These are phyloP conservation scores for Rhizoclosmatium globosum DNA, from an alignment of 192 early-diverging fungal species.

Conservation along the genomic window DNA sequence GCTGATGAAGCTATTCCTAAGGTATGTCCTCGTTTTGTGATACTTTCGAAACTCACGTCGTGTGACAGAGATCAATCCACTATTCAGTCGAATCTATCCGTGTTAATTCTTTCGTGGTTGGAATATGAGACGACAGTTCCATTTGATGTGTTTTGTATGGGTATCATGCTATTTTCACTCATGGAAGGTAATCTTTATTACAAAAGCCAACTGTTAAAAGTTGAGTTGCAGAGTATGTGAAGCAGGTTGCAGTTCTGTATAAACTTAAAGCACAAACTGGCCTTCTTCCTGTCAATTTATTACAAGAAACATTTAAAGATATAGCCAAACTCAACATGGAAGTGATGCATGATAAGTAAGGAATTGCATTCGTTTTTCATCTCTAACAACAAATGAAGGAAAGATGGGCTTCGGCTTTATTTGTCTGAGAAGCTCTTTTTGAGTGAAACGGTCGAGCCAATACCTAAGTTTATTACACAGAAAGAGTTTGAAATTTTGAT, in stretches of 20 bases:
- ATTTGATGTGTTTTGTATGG: conserved; percentile 32
- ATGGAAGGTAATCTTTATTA: conserved; percentile 29
- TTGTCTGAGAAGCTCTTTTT: conserved; percentile 1
- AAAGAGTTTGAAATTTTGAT: conserved; percentile 26
- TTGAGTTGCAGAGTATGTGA: conserved; percentile 23
- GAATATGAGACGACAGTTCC: conserved; percentile 30
- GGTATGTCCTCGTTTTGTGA: background rate
- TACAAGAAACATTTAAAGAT: conserved; percentile 13
- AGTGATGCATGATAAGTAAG: conserved; percentile 14
- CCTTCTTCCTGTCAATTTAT: background rate
- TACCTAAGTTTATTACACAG: background rate
- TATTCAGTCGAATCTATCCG: background rate
- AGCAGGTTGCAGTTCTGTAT: conserved; percentile 9
- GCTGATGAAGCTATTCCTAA: conserved; percentile 19
- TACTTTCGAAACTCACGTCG: background rate
- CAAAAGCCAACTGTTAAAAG: background rate
- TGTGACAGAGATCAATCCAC: background rate
- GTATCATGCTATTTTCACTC: conserved; percentile 14
- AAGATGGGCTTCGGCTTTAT: conserved; percentile 18
- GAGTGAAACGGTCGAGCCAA: background rate
- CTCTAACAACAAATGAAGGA: conserved; percentile 11
- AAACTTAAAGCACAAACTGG: conserved; percentile 12
- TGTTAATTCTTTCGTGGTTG: conserved; percentile 16
- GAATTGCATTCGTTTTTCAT: background rate
- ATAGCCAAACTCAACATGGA: conserved; percentile 1